These are phyloP conservation scores for Chaetoceros muelleri DNA, from an alignment of 108 stramenopile genomes.

Conservation along the genomic window DNA sequence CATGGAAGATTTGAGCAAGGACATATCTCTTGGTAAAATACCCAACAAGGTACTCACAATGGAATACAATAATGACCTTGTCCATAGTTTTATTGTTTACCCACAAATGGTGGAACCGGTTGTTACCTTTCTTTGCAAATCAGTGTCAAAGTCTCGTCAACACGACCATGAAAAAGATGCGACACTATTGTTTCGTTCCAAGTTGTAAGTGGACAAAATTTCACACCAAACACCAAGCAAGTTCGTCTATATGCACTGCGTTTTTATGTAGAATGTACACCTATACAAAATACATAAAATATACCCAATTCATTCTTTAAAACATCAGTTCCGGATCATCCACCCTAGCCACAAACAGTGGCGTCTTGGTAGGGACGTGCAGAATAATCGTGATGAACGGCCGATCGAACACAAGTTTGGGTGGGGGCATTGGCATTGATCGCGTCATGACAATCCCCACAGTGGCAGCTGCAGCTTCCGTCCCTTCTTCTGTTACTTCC, in stretches of 20 bases:
- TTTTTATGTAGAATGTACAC: no score
- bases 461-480: slow-evolving; percentile 19
- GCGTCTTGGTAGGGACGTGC: slow-evolving; percentile 13
- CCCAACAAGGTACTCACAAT: slow-evolving; percentile 17
- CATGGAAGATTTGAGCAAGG: slow-evolving; percentile 22
- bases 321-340: slow-evolving; percentile 13
- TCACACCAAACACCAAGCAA: no score
- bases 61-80: slow-evolving; percentile 34
- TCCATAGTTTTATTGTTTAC: slow-evolving; percentile 26
- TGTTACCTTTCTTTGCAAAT: slow-evolving; percentile 27
- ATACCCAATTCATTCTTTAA: no score
- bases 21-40: slow-evolving; percentile 9
- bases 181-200: no score
- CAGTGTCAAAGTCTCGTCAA: no score
- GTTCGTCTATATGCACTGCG: no score
- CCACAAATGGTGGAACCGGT: slow-evolving; percentile 28
- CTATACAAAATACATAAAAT: no score
- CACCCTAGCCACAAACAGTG: slow-evolving; percentile 18
- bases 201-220: no score
- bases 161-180: no score
- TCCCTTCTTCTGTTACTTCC: slow-evolving; percentile 25
- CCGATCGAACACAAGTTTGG: slow-evolving; percentile 13
- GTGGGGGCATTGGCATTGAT: background rate
- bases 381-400: slow-evolving; percentile 20
- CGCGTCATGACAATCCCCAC: slow-evolving; percentile 3